phyloP scores from a whole-genome alignment of 2,329 filamentous ascomycete genomes.

The Phoma sp. region DNA sequence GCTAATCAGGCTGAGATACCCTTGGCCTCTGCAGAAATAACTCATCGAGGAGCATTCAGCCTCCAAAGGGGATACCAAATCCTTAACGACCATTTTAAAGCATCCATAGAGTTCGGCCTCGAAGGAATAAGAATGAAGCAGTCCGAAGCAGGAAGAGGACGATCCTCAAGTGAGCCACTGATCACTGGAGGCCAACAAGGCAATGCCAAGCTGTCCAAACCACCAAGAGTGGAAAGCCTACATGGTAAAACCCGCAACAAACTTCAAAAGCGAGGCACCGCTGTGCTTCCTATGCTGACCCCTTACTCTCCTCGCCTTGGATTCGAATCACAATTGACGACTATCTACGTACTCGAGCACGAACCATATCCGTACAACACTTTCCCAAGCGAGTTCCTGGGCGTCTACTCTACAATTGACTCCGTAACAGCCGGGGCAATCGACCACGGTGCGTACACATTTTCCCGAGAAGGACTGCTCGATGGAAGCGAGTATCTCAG shows the following conservation, averaged over 20 bases:
- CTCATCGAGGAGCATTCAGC: too few species aligned
- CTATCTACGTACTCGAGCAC: slow-evolving; percentile 26
- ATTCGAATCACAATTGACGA: background rate
- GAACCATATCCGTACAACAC: slow-evolving; percentile 31
- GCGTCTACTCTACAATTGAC: slow-evolving; percentile 29
- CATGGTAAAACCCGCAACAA: slow-evolving; percentile 10
- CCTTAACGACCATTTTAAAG: background rate
- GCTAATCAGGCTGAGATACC: background rate
- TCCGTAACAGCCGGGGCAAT: slow-evolving; percentile 27
- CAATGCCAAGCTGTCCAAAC: slow-evolving; percentile 16
- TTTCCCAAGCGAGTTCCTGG: slow-evolving; percentile 25
- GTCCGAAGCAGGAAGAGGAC: background rate
- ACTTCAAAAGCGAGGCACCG: slow-evolving; percentile 8
- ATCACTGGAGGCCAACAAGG: slow-evolving; percentile 1
- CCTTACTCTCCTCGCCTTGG: slow-evolving; percentile 1
- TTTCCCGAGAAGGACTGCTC: slow-evolving; percentile 30
- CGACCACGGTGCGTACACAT: slow-evolving; percentile 30
- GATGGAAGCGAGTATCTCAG: slow-evolving; percentile 32
- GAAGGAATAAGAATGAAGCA: background rate
- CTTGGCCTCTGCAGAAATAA: background rate
- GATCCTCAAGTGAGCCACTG: background rate
- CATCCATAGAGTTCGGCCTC: background rate
- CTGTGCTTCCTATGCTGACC: background rate
- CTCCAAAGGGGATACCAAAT: background rate
- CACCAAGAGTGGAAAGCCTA: slow-evolving; percentile 8